phyloP scores from a whole-genome alignment of 2,329 filamentous ascomycete genomes.

The Ilyonectria destructans region DNA sequence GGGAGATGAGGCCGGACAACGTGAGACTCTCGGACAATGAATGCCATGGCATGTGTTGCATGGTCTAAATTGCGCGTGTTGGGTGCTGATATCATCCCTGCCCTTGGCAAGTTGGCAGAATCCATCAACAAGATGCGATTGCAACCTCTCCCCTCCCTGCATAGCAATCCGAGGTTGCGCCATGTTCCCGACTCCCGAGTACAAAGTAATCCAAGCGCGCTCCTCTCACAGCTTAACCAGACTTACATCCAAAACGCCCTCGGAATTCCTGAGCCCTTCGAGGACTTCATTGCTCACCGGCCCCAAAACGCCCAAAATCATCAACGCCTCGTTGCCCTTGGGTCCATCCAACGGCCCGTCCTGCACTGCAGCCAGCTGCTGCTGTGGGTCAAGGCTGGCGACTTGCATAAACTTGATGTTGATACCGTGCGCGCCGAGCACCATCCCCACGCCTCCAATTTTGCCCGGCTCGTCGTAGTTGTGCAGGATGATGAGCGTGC shows the following conservation, averaged over 20 bases:
- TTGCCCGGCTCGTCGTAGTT: constrained; percentile 89
- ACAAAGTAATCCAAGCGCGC: not conserved
- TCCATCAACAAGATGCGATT: constrained; percentile 2
- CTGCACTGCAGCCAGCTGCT: constrained; percentile 38
- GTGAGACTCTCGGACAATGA: constrained; percentile 4
- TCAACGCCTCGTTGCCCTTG: constrained; percentile 78
- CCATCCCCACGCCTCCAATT: constrained; percentile 84
- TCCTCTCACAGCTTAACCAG: constrained; percentile 61
- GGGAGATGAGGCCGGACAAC: not conserved
- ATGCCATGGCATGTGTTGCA: not conserved
- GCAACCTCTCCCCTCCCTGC: not conserved
- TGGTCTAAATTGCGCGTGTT: constrained; percentile 2
- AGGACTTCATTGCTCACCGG: constrained; percentile 73
- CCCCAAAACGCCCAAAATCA: constrained; percentile 84
- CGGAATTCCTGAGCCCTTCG: constrained; percentile 63
- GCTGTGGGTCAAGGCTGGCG: constrained; percentile 62
- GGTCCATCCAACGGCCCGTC: constrained; percentile 40
- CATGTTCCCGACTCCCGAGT: not conserved
- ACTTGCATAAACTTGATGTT: constrained; percentile 90
- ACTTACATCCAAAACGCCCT: constrained; percentile 72
- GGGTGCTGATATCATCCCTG: not conserved
- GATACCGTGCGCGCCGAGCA: constrained; percentile 78
- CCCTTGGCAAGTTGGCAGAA: not conserved
- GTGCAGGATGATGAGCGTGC: constrained; percentile 82
- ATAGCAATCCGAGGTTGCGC: not conserved